Evolutionary conservation across 2,329 filamentous ascomycete species (phyloP).

Genomic region (Podosphaera fusca): DNA sequence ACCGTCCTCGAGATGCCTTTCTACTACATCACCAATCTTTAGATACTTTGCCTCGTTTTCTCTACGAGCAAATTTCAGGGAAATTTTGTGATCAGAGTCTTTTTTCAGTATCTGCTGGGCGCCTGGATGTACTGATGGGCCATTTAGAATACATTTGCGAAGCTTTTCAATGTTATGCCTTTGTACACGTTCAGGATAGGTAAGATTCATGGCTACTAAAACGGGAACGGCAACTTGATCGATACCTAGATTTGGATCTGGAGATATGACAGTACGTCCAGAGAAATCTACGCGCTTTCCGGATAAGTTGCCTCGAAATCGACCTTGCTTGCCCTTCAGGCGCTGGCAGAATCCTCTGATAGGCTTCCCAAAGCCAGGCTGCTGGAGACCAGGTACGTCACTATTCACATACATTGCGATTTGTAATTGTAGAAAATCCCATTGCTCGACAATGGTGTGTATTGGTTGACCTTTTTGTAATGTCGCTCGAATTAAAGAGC

Average conservation of each 20-base stretch:
- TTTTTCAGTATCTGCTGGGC: slow-evolving; percentile 64
- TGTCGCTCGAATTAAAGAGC: slow-evolving; percentile 63
- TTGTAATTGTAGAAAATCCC: slow-evolving; percentile 90
- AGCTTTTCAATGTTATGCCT: slow-evolving; percentile 71
- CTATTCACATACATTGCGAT: slow-evolving; percentile 98
- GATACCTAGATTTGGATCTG: slow-evolving; percentile 81
- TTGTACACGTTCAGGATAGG: slow-evolving; percentile 77
- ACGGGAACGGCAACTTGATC: slow-evolving; percentile 83
- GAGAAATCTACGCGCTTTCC: slow-evolving; percentile 98
- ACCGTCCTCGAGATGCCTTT: slow-evolving; percentile 82
- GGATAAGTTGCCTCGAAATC: slow-evolving; percentile 88
- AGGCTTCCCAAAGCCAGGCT: slow-evolving; percentile 65
- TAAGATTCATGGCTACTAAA: slow-evolving; percentile 86
- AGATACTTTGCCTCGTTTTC: slow-evolving; percentile 51
- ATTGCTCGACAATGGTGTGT: slow-evolving; percentile 86
- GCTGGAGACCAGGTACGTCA: slow-evolving; percentile 77
- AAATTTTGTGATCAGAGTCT: slow-evolving; percentile 43
- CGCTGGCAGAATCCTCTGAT: slow-evolving; percentile 89
- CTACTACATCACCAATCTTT: slow-evolving; percentile 66
- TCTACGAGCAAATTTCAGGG: slow-evolving; percentile 52
- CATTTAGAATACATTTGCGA: slow-evolving; percentile 48
- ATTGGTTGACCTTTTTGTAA: slow-evolving; percentile 65
- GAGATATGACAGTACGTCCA: slow-evolving; percentile 88
- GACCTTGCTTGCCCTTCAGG: slow-evolving; percentile 88
- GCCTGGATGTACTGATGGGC: slow-evolving; percentile 60